phyloP scores from a whole-genome alignment of 1,284 basidiomycete genomes.

The Anthracocystis setariae region DNA sequence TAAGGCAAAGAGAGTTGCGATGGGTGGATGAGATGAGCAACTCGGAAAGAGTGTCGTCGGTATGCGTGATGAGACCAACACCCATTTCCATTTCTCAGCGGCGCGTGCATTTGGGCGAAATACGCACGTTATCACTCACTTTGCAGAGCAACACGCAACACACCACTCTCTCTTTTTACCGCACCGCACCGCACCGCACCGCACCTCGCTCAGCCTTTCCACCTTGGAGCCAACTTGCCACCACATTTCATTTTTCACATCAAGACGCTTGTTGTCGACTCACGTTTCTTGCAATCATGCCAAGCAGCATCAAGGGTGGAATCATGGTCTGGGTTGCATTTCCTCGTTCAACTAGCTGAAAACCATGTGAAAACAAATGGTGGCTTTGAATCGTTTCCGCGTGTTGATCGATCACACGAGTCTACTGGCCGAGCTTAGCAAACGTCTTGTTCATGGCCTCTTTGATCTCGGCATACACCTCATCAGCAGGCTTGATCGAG shows the following conservation, averaged over 20 bases:
- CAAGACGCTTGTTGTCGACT: too few species aligned
- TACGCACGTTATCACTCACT: background rate
- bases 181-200: too few species aligned
- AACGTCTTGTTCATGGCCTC: constrained; percentile 60
- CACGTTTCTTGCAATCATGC: too few species aligned
- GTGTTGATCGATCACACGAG: background rate
- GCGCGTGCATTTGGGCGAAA: background rate
- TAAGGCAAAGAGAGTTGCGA: background rate
- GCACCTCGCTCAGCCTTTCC: too few species aligned
- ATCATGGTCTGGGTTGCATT: too few species aligned
- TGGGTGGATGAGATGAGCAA: constrained; percentile 1
- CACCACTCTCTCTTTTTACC: too few species aligned
- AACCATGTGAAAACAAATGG: too few species aligned
- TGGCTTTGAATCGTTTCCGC: too few species aligned
- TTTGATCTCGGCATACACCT: constrained; percentile 63
- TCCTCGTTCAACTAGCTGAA: too few species aligned
- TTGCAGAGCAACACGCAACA: constrained; percentile 11
- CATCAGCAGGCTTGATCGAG: constrained; percentile 55
- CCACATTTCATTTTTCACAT: too few species aligned
- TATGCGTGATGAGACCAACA: constrained; percentile 28
- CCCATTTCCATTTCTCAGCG: background rate
- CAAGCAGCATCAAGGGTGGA: too few species aligned
- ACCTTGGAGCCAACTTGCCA: too few species aligned
- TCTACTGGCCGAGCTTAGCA: constrained; percentile 19
- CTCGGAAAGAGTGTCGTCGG: background rate